Evolutionary conservation across 352 stramenopile species (phyloP).

Genomic region (Phytophthora nicotianae): DNA sequence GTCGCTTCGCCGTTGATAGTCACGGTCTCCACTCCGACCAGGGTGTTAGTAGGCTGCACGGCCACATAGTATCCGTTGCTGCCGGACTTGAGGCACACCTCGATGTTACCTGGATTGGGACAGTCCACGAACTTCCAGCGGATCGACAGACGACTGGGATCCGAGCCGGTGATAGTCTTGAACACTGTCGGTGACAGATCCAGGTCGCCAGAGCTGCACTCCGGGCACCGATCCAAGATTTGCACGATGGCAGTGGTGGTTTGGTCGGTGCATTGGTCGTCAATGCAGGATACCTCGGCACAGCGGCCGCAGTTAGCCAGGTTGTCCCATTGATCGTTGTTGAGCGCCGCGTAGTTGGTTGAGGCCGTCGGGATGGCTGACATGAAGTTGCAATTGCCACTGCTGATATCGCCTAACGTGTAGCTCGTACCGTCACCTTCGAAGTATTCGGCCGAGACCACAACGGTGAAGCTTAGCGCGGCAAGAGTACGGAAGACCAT

Average conservation of each 20-base stretch:
- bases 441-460: constrained; percentile 29
- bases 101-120: constrained; percentile 45
- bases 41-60: constrained; percentile 60
- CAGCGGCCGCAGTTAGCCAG: constrained; percentile 60
- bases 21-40: constrained; percentile 49
- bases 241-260: constrained; percentile 51
- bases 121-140: constrained; percentile 69
- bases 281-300: constrained; percentile 56
- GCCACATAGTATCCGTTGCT: constrained; percentile 63
- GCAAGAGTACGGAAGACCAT: constrained; percentile 17
- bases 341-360: constrained; percentile 71
- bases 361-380: constrained; percentile 42
- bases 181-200: constrained; percentile 74
- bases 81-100: constrained; percentile 67
- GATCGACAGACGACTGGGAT: constrained; percentile 55
- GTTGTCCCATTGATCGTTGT: constrained; percentile 58
- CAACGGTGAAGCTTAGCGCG: constrained; percentile 8
- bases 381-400: constrained; percentile 58
- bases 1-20: constrained; percentile 60
- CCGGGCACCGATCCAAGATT: constrained; percentile 70
- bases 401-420: constrained; percentile 29
- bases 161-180: constrained; percentile 60
- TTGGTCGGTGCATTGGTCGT: constrained; percentile 50
- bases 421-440: constrained; percentile 49
- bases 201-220: constrained; percentile 66